These are phyloP conservation scores for Aphanomyces stellatus DNA, from an alignment of 352 stramenopile genomes.

Conservation along the genomic window DNA sequence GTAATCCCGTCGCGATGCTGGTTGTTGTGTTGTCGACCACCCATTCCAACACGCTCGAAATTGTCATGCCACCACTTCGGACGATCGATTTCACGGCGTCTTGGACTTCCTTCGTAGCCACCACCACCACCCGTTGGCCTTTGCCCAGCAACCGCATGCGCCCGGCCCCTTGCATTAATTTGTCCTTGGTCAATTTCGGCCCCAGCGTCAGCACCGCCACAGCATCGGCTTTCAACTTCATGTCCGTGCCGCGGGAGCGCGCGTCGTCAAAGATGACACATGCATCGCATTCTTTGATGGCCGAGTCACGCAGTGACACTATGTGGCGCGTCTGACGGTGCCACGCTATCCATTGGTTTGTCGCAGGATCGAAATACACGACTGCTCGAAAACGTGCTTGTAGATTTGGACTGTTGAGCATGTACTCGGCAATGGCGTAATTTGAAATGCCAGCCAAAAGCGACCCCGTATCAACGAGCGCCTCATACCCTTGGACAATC, in stretches of 20 bases:
- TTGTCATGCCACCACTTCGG: background rate
- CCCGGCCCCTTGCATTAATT: constrained; percentile 88
- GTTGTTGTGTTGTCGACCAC: constrained; percentile 78
- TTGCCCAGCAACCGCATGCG: constrained; percentile 73
- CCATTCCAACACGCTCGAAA: constrained; percentile 66
- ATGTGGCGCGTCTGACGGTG: constrained; percentile 38
- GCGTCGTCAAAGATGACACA: constrained; percentile 91
- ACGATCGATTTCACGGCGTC: constrained; percentile 29
- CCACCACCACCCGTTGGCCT: constrained; percentile 59
- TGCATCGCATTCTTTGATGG: constrained; percentile 67
- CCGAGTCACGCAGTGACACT: constrained; percentile 45
- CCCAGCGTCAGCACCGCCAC: constrained; percentile 77
- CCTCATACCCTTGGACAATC: constrained; percentile 35
- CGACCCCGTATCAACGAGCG: constrained; percentile 80
- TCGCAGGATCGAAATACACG: constrained; percentile 60
- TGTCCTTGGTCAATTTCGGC: constrained; percentile 84
- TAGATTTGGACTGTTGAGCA: constrained; percentile 25
- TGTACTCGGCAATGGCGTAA: constrained; percentile 38
- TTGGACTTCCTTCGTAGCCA: constrained; percentile 56
- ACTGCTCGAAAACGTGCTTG: constrained; percentile 21
- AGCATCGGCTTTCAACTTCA: constrained; percentile 70
- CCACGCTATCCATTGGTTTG: constrained; percentile 70
- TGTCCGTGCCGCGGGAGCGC: constrained; percentile 76
- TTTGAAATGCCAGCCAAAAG: constrained; percentile 61
- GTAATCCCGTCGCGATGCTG: constrained; percentile 45